Evolutionary conservation across 2,329 filamentous ascomycete genomes (phyloP), one percentile per base, ranked within the genome.

Genomic region (Drechslerella coelobrocha): DNA sequence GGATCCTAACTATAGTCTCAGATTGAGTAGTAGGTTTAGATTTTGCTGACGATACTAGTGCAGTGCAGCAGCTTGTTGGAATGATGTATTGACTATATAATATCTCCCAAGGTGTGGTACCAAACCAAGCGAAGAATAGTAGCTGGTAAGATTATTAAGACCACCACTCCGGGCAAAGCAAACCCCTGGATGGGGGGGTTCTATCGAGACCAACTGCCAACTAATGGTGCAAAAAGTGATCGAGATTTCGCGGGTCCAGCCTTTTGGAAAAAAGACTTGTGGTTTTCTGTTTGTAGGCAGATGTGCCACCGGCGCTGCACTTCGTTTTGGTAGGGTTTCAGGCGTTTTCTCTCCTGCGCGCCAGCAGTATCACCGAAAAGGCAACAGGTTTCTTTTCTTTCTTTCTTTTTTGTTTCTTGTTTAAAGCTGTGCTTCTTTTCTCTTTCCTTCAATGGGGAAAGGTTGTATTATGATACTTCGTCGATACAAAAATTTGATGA

Each of bases 51-150:
- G 63, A 69, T 69, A 43, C 65, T 69, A 69, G 56, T 61, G 43
- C 45, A 51, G 43, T 23, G 43, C 29, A 56, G 50, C 47, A 55
- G 48, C 50, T 43, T 61, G 54, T 66, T 54, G 47, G 54, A 60
- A 61, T 24, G 27, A 39, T 53, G 65, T 69, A 69, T 61, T 69
- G 43, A 57, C 65, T 69, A 69, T 69, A 69, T 69, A 62, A 69
- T 69, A 52, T 69, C 55, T 57, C 19, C 41, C 26, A 26, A 62
- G 52, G 57, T 69, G 57, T 69, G 65, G 65, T 43, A 57, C 57
- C 65, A 57, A 56, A 56, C 65, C 54, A 50, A 55, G 27, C 43
- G 34, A 61, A 61, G 56, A 45, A 61, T 45, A 61, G 65, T 56
- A 69, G 65, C 57, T 62, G 41, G 65, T 51, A 54, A 59, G 37